Base-by-base conservation (phyloP, 2,329 filamentous ascomycete species). In the Truncatella angustata region DNA sequence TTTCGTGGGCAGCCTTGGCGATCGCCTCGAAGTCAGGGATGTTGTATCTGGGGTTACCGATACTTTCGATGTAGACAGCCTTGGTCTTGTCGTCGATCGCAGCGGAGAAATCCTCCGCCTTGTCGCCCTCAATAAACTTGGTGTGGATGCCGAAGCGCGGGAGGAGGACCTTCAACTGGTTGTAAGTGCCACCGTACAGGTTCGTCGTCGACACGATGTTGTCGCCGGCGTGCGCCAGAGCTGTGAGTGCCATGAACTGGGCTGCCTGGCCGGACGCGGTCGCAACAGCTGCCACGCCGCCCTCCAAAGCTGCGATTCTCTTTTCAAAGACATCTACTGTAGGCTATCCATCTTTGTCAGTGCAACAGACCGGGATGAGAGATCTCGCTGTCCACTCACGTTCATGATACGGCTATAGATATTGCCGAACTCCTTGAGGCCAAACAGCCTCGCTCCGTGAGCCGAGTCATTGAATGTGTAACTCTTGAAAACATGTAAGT, bases 351-450 rank as follows among this genome's bases (percentile, higher is more conserved):
- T 12, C 9, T 53, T 21, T 30, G 40, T 44, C 28, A 44, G 14
- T n/a, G 10, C 5, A n/a, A 7, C 9, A n/a, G 21, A 7, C 2
- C 21, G 4, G 24, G 5, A 23, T 24, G 10, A 11, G 16, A 35
- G 12, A 44, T 3, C 49, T 53, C 18, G 4, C 10, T 21, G 53
- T 10, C 28, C 12, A 72, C 82, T 66, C 66, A 91, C 89, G 73
- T 97, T 97, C 88, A 90, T 91, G 64, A 99, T 91, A 58, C 94
- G 90, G 70, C 87, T 94, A 80, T 99, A 99, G 71, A 97, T 96
- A 75, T 97, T 97, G 73, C 92, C 94, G 64, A 90, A 88, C 74
- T 97, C 91, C 77, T 97, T 95, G 71, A 99, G 89, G 67, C 91
- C 90, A 68, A 99, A 99, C 37, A 99, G 86, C 70, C 91, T 86